These are phyloP conservation scores for Claviceps paspali DNA, from an alignment of 2,329 filamentous ascomycete species.

Conservation along the genomic window DNA sequence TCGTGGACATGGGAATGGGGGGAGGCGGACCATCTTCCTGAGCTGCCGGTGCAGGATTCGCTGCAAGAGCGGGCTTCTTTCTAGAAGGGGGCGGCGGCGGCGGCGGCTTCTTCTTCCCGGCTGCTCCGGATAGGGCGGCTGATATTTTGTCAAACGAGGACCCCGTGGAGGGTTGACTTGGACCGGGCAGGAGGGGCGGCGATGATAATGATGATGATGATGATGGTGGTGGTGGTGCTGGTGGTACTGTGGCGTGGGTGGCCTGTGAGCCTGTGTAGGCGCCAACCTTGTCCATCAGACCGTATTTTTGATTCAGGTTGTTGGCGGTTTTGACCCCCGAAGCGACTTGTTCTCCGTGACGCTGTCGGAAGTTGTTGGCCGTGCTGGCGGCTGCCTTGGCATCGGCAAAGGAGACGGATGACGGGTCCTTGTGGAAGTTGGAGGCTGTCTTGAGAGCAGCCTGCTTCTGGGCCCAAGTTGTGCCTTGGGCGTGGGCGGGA, in stretches of 20 bases:
- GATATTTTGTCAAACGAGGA: not conserved
- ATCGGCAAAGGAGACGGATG: conserved; percentile 44
- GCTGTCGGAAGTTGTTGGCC: conserved; percentile 53
- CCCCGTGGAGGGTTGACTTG: conserved; percentile 10
- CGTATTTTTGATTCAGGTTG: conserved; percentile 46
- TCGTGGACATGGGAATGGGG: conserved; percentile 33
- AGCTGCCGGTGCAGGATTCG: conserved; percentile 7
- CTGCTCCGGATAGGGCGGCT: conserved; percentile 5
- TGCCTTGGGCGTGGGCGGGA: conserved; percentile 32
- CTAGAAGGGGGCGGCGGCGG: conserved; percentile 37
- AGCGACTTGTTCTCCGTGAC: conserved; percentile 53
- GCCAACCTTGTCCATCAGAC: conserved; percentile 26
- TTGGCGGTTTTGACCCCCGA: conserved; percentile 42
- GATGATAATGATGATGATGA: no score
- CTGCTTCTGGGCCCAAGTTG: conserved; percentile 50
- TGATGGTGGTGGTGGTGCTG: no score
- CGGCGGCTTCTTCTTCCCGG: conserved; percentile 38
- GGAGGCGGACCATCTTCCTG: conserved; percentile 25
- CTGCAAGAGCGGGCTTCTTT: conserved; percentile 30
- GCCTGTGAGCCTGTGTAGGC: conserved; percentile 10
- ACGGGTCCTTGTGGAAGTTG: conserved; percentile 43
- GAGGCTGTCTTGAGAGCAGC: conserved; percentile 46
- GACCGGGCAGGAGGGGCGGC: no score
- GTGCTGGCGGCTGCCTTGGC: conserved; percentile 42
- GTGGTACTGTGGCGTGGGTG: no score